A percentile compares a stretch with the other conserved stretches of the same genome.
phyloP scores from a whole-genome alignment of 305 asterid species.

The Fraxinus nigra region DNA sequence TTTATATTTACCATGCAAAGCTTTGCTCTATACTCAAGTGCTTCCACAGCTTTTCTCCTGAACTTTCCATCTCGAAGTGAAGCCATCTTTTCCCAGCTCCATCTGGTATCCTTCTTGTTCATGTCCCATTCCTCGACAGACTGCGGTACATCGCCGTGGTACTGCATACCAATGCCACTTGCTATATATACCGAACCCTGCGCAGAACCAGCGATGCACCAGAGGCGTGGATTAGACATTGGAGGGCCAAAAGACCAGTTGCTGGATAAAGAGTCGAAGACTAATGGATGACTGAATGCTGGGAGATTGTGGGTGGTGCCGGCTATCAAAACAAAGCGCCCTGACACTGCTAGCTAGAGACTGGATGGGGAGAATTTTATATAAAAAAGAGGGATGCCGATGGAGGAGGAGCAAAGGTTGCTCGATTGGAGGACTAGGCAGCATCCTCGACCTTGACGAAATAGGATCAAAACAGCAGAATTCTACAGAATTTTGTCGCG shows the following conservation, averaged over 20 bases:
- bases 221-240: constrained; percentile 48
- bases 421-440: constrained; percentile 44
- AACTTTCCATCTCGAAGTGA: constrained; percentile 52
- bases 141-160: constrained; percentile 47
- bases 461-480: constrained; percentile 62
- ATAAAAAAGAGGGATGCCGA: constrained; percentile 55
- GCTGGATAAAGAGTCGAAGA: constrained; percentile 46
- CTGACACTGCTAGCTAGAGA: constrained; percentile 41
- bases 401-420: constrained; percentile 41
- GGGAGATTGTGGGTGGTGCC: constrained; percentile 55
- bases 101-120: constrained; percentile 27
- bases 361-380: constrained; percentile 57
- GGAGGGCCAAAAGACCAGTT: constrained; percentile 61
- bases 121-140: constrained; percentile 63
- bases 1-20: constrained; percentile 67
- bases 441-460: constrained; percentile 50
- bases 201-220: constrained; percentile 57
- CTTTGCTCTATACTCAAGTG: constrained; percentile 49
- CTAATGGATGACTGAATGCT: constrained; percentile 47
- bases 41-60: constrained; percentile 67
- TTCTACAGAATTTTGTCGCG: constrained; percentile 28
- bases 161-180: constrained; percentile 51
- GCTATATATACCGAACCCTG: constrained; percentile 42
- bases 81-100: constrained; percentile 53
- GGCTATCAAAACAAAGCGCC: constrained; percentile 39